Evolutionary conservation across 495 filamentous ascomycete genomes (phyloP).

Genomic region (Xylaria cubensis): DNA sequence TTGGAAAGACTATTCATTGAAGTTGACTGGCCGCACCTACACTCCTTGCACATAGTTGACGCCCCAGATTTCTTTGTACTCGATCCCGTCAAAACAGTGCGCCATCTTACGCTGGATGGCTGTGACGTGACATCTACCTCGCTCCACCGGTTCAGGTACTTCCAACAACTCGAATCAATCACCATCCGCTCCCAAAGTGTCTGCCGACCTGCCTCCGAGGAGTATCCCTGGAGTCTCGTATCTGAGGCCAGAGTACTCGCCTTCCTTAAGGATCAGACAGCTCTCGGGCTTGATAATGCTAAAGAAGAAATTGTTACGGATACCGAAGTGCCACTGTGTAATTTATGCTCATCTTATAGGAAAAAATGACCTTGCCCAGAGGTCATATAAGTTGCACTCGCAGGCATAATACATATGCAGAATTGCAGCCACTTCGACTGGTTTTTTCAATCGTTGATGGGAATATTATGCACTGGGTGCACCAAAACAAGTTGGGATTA

Average conservation of each 20-base stretch:
- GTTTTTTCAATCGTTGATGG: too few relatives aligned
- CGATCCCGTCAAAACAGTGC: not conserved
- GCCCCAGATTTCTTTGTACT: not conserved
- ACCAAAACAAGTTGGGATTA: too few relatives aligned
- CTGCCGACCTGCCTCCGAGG: too few relatives aligned
- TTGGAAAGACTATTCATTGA: not conserved
- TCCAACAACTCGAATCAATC: not conserved
- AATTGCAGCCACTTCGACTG: too few relatives aligned
- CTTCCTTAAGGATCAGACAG: not conserved
- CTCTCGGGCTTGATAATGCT: not conserved
- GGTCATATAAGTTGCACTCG: too few relatives aligned
- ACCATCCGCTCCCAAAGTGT: not conserved
- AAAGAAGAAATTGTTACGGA: not conserved
- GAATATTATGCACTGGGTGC: too few relatives aligned
- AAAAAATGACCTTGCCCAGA: too few relatives aligned
- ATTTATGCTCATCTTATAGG: not conserved
- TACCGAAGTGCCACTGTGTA: not conserved
- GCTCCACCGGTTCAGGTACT: not conserved
- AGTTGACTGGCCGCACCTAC: not conserved
- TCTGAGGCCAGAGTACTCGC: not conserved
- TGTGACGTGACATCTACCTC: not conserved
- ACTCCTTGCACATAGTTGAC: not conserved
- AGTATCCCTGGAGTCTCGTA: not conserved
- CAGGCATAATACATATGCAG: too few relatives aligned
- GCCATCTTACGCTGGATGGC: not conserved